A percentile compares a stretch with the other conserved stretches of the same genome.
phyloP scores from a whole-genome alignment of 2,329 filamentous ascomycete species.

The Cercospora zeae-maydis region DNA sequence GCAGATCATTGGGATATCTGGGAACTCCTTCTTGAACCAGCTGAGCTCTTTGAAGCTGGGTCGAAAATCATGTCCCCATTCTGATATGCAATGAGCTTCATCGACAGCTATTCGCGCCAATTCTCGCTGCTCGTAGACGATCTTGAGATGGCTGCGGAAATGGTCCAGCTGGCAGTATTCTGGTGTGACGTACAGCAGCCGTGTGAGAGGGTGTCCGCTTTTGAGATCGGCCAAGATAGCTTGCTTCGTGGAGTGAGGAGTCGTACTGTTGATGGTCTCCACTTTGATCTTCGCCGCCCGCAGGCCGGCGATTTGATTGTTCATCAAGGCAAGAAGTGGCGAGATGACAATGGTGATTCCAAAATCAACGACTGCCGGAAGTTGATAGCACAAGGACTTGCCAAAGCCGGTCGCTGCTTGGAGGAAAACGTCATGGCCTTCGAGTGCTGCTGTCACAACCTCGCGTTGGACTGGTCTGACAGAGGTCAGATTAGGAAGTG shows the following conservation, averaged over 20 bases:
- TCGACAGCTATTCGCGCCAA: constrained; percentile 87
- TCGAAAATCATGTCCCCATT: constrained; percentile 98
- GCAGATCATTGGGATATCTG: constrained; percentile 84
- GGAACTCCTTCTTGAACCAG: constrained; percentile 80
- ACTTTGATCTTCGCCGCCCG: constrained; percentile 71
- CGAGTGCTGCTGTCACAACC: constrained; percentile 76
- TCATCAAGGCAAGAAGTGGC: constrained; percentile 85
- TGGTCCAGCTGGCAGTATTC: constrained; percentile 75
- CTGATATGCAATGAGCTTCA: constrained; percentile 93
- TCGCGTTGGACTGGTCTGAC: constrained; percentile 76
- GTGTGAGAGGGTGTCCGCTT: constrained; percentile 77
- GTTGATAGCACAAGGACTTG: constrained; percentile 88
- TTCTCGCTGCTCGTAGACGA: constrained; percentile 75
- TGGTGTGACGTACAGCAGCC: constrained; percentile 88
- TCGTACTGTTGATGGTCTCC: constrained; percentile 83
- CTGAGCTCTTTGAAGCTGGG: constrained; percentile 81
- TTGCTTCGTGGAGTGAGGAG: constrained; percentile 60
- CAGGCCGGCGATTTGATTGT: constrained; percentile 86
- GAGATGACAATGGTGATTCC: constrained; percentile 91
- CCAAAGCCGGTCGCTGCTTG: constrained; percentile 90
- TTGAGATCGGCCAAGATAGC: constrained; percentile 76
- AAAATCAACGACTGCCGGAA: constrained; percentile 81
- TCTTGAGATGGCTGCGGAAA: constrained; percentile 70
- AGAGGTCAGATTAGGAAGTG: not conserved
- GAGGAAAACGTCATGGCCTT: constrained; percentile 85